phyloP scores from a whole-genome alignment of 139 green algal species.

The Chlorella sp. region DNA sequence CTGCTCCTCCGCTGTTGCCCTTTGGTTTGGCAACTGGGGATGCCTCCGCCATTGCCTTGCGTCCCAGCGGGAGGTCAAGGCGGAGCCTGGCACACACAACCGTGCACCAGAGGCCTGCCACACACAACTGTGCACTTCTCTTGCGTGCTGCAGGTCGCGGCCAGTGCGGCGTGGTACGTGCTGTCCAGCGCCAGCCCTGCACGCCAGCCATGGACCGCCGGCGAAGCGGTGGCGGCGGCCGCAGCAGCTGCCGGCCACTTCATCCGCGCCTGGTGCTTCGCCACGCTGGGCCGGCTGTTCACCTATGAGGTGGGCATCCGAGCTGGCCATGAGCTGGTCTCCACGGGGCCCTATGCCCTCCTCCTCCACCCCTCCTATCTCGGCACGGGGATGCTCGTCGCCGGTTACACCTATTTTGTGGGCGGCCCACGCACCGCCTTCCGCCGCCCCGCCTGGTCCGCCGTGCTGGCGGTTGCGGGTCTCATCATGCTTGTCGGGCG shows the following conservation, averaged over 20 bases:
- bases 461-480: neutral
- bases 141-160: neutral
- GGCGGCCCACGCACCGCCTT: neutral
- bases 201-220: neutral
- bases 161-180: neutral
- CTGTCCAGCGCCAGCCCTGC: neutral
- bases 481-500: neutral
- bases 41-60: too few relatives aligned
- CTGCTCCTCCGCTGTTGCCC: too few relatives aligned
- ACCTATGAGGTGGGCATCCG: slow-evolving; percentile 31
- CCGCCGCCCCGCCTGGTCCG: neutral
- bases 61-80: too few relatives aligned
- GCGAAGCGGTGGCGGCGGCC: neutral
- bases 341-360: slow-evolving; percentile 9
- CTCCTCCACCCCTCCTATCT: slow-evolving; percentile 18
- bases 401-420: neutral
- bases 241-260: neutral
- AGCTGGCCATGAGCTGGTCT: neutral
- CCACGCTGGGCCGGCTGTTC: slow-evolving; percentile 26
- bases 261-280: slow-evolving; percentile 22
- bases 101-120: too few relatives aligned
- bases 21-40: too few relatives aligned
- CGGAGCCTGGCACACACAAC: too few relatives aligned
- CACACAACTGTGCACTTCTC: too few relatives aligned
- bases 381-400: neutral